Base-by-base conservation (phyloP, 2,329 filamentous ascomycete genomes). In the Rhynchosporium graminicola region DNA sequence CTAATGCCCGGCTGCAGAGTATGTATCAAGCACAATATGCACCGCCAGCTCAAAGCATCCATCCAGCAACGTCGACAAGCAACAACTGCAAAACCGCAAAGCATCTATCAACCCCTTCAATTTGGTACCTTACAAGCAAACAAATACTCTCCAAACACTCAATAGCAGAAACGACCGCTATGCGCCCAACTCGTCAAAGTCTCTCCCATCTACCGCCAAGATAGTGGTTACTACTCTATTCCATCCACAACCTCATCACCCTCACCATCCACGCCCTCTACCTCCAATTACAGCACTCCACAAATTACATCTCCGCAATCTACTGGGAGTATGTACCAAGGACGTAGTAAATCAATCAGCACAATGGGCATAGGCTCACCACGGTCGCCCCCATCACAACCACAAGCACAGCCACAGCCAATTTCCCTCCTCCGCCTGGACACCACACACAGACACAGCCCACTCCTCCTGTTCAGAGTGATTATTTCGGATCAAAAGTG, bases 171-270 rank as follows among this genome's bases (percentile, higher is more conserved):
- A 51, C 45, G 15, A 40, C 48, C 36, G 8, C 31, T n/a, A 33
- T 52, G 45, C 29, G 7, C 51, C 76, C 0, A 69, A 79, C 78
- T 4, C 70, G 56, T 20, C 71, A 70, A 46, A 13, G 7, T 12
- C 26, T 12, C 20, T 15, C 43, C 70, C 73, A 52, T 70, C 74
- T 65, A 76, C 75, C 40, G 72, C 65, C 63, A 67, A 3, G 76
- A 77, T 59, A 81, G 83, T 67, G 63, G 79, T 1, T 71, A 79
- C 3, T 77, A 80, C 63, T 76, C 79, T 2, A 67, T 80, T 0
- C 64, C 72, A 36, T 36, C 33, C 33, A 36, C 33, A 36, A 10
- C 33, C 5, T 36, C 33, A 36, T 36, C 33, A 36, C 33, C 33
- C 5, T 36, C 33, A 36, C 33, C 74, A 73, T 10, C 64, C 67